A percentile compares a stretch with the other conserved stretches of the same genome.
Conservation (phyloP, 2,329 filamentous ascomycete species). For the Monosporascus sp. region DNA sequence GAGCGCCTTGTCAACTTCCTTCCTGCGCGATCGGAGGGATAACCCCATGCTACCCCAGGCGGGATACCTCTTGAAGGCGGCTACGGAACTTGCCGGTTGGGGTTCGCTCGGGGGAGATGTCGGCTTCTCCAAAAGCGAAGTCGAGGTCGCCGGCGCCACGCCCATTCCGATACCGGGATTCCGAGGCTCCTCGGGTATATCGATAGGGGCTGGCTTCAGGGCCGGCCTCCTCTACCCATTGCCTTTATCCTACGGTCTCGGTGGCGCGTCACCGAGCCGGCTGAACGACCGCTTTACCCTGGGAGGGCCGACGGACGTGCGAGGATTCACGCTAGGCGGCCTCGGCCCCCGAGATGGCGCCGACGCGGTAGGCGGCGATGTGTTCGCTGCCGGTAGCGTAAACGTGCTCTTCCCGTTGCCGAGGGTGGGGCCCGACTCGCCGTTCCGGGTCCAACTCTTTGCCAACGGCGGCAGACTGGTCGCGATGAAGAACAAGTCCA, state of each 20-base stretch:
- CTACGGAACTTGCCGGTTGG: conserved; percentile 80
- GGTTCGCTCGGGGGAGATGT: conserved; percentile 83
- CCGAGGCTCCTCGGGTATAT: conserved; percentile 69
- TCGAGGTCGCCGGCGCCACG: conserved; percentile 73
- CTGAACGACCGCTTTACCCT: conserved; percentile 95
- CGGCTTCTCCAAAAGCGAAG: conserved; percentile 87
- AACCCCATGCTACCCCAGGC: conserved; percentile 77
- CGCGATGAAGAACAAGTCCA: conserved; percentile 59
- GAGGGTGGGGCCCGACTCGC: conserved; percentile 73
- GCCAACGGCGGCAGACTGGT: conserved; percentile 85
- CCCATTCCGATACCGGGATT: conserved; percentile 68
- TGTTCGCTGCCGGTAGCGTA: conserved; percentile 84
- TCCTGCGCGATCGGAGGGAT: conserved; percentile 75
- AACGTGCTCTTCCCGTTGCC: conserved; percentile 84
- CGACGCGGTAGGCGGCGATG: conserved; percentile 85
- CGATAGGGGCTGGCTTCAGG: conserved; percentile 75
- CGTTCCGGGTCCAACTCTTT: conserved; percentile 83
- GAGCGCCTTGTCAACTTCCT: conserved; percentile 77
- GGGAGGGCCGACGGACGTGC: conserved; percentile 89
- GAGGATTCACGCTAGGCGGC: conserved; percentile 86
- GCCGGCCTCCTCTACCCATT: conserved; percentile 82
- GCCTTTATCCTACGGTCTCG: conserved; percentile 52
- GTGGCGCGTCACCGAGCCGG: conserved; percentile 61
- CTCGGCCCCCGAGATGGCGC: conserved; percentile 81
- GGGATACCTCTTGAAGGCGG: conserved; percentile 75